phyloP scores from a whole-genome alignment of 371 early-diverging fungal genomes.

The Mortierella sp. region DNA sequence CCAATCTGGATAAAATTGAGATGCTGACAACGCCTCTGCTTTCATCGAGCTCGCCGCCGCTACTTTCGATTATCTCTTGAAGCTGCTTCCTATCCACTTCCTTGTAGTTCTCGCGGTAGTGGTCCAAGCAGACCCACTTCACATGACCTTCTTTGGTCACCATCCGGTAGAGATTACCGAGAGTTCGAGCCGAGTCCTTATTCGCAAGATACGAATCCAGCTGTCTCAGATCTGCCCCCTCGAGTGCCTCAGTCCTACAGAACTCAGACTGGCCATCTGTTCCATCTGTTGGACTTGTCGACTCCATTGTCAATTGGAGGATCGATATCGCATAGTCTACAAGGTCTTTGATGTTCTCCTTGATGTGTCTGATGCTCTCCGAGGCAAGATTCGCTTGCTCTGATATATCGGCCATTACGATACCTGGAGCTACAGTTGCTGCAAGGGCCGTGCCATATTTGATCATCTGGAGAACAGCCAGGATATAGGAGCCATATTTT shows the following conservation, averaged over 20 bases:
- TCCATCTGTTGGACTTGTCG: too few species aligned
- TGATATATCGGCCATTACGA: background rate
- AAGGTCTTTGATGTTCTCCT: background rate
- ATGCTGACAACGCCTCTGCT: background rate
- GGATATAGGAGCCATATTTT: conserved; percentile 11
- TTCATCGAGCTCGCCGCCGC: background rate
- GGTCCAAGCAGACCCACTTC: conserved; percentile 15
- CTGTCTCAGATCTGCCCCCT: conserved; percentile 4
- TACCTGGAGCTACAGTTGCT: background rate
- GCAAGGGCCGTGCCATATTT: background rate
- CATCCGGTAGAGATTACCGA: conserved; percentile 10
- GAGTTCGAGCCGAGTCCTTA: background rate
- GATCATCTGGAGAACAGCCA: conserved; percentile 10
- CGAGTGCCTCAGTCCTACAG: background rate
- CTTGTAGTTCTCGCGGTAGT: conserved; percentile 4
- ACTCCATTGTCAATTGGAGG: background rate
- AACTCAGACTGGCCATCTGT: background rate
- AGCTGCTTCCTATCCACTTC: background rate
- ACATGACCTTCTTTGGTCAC: conserved; percentile 3
- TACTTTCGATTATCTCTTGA: background rate
- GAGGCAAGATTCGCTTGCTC: background rate
- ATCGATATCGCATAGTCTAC: background rate
- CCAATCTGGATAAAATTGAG: background rate
- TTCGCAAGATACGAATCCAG: background rate
- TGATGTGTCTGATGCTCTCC: background rate